Conservation (phyloP, 805 yeast species). For the Starmerella riodocensis region DNA sequence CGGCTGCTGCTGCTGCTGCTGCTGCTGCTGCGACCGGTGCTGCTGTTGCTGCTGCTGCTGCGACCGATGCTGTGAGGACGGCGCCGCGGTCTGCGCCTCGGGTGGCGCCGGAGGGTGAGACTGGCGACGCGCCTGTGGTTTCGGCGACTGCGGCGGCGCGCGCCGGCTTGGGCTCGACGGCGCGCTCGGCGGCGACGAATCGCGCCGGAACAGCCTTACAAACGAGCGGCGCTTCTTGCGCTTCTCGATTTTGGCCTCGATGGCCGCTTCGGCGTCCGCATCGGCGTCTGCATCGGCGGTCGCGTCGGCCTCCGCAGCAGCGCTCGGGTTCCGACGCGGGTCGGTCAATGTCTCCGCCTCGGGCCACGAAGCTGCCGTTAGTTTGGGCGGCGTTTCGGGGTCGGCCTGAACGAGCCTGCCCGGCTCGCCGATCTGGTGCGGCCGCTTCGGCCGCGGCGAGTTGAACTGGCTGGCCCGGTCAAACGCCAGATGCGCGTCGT, state of each 20-base stretch:
- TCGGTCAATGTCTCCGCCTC: no score
- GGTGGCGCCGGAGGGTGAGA: no score
- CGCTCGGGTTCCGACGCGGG: no score
- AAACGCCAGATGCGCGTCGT: background rate
- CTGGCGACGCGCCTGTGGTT: no score
- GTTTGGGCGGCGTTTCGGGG: background rate
- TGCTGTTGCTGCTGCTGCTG: background rate
- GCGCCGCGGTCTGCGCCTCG: no score
- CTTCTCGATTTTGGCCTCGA: background rate
- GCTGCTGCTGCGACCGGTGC: background rate
- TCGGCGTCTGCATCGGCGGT: conserved; percentile 4
- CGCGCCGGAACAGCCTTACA: conserved; percentile 14
- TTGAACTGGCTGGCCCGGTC: conserved; percentile 2
- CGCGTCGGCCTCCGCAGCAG: no score
- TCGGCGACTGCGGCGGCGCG: no score
- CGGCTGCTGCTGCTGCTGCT: background rate
- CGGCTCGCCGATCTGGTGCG: conserved; percentile 12
- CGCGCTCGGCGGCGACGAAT: no score
- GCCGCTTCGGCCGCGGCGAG: conserved; percentile 5
- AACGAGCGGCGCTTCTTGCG: conserved; percentile 19
- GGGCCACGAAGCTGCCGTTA: no score
- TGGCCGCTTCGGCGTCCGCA: background rate
- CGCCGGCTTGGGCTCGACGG: background rate
- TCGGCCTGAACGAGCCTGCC: conserved; percentile 7
- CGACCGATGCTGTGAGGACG: background rate